Evolutionary conservation across 768 basidiomycete genomes (phyloP), one percentile per base, ranked within the genome.

Genomic region (Leccinellum luteum): DNA sequence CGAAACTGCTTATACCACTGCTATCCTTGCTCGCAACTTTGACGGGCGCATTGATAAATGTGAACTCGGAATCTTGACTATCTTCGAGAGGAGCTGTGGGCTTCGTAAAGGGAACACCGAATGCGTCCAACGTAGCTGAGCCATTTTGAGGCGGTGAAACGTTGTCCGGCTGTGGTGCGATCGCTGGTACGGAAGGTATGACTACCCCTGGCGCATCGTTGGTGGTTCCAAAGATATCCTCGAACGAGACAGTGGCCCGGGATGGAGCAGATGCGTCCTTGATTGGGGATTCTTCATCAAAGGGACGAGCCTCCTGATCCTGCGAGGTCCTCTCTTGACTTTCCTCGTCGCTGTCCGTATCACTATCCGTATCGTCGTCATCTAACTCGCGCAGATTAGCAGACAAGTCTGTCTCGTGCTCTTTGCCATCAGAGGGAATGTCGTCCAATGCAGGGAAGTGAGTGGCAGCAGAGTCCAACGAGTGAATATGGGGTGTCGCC

Each of bases 351-450:
- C 86, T 85, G 41, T 81, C 79, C 25, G 69, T 76, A 52, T 82
- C 80, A 35, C 78, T 81, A 55, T 86, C 86, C 14, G 81, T 76
- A 13, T 84, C 85, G 3, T 81, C 71, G 10, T 77, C 71, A 19
- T 85, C 85, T 55, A 90, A 65, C 48, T 90, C 86, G 56, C 82
- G 80, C 12, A 86, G 73, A 45, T 76, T 69, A n/a, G 79, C 62
- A 6, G 69, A 74, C 14, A 90, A 69, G 57, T 88, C 83, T 0
- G 84, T 85, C 54, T 80, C 77, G 28, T 72, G 60, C 30, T 78
- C 78, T 43, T 74, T 68, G 2, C 64, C 52, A 4, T 64, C 61
- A 19, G 68, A 62, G 25, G 59, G 31, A 25, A 72, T 57, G 34
- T 68, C 66, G 31, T 75, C 75, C 53, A 79, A 59, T 21, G 74